Conservation (phyloP, 768 basidiomycete genomes). For the Termitomyces eurrhizus region DNA sequence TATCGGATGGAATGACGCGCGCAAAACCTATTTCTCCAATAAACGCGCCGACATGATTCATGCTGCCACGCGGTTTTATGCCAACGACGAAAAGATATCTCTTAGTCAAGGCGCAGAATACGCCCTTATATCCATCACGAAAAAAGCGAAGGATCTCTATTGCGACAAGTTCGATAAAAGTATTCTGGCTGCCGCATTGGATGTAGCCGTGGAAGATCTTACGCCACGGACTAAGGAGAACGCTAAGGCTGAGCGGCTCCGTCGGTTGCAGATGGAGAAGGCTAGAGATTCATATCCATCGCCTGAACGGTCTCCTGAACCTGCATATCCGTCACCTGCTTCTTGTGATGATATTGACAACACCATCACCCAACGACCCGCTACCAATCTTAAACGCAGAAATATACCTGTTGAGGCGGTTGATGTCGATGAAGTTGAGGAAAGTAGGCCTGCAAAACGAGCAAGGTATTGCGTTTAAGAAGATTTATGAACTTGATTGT, state of each 20-base stretch:
- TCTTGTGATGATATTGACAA: not conserved
- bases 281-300: slow-evolving; percentile 16
- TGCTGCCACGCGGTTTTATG: slow-evolving; percentile 33
- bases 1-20: slow-evolving; percentile 48
- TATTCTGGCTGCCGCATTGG: slow-evolving; percentile 19
- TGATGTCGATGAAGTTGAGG: not conserved
- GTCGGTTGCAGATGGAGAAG: not conserved
- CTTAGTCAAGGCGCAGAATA: slow-evolving; percentile 10
- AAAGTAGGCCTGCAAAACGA: slow-evolving; percentile 11
- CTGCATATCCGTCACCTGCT: not conserved
- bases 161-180: slow-evolving; percentile 15
- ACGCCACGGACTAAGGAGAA: slow-evolving; percentile 16
- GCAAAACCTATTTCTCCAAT: slow-evolving; percentile 28
- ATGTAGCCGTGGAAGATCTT: slow-evolving; percentile 25
- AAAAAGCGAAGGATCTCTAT: slow-evolving; percentile 17
- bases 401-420: not conserved
- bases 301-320: slow-evolving; percentile 12
- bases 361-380: not conserved
- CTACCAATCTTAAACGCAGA: slow-evolving; percentile 10
- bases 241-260: slow-evolving; percentile 7
- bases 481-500: not conserved
- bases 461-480: slow-evolving; percentile 9
- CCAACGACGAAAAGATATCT: slow-evolving; percentile 15
- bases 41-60: slow-evolving; percentile 30
- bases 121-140: not conserved